A percentile compares a stretch with the other conserved stretches of the same genome.
Conservation (phyloP, 768 basidiomycete species). For the Termitomyces sp. region DNA sequence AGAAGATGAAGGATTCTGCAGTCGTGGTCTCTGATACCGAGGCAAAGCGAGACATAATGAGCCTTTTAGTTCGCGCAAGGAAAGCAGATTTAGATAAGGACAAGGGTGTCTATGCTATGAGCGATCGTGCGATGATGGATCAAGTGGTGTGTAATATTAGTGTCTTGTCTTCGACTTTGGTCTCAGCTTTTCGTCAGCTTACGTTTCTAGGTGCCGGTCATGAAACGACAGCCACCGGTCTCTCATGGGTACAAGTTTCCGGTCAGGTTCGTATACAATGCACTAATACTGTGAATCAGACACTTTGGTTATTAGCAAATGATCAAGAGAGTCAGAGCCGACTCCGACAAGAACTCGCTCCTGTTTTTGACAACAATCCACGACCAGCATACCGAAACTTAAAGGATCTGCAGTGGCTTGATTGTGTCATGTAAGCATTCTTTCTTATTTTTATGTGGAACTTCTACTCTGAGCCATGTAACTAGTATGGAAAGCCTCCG, state of each 20-base stretch:
- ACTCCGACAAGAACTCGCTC: constrained; percentile 50
- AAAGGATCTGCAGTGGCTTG: constrained; percentile 36
- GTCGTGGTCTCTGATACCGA: constrained; percentile 31
- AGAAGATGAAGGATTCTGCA: constrained; percentile 36
- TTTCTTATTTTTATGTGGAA: not conserved
- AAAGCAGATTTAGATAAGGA: constrained; percentile 34
- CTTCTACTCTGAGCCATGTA: not conserved
- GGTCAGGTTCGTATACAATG: not conserved
- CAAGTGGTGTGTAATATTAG: constrained; percentile 38
- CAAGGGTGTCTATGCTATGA: constrained; percentile 39
- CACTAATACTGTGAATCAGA: constrained; percentile 24
- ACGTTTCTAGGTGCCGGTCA: constrained; percentile 48
- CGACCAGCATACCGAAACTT: constrained; percentile 38
- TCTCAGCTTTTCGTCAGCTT: constrained; percentile 24
- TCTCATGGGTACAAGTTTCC: constrained; percentile 40
- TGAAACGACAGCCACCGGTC: constrained; percentile 44
- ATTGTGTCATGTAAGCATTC: constrained; percentile 36
- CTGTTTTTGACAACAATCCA: constrained; percentile 31
- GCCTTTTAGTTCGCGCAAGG: constrained; percentile 42
- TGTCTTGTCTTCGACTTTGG: not conserved
- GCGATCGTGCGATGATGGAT: constrained; percentile 47
- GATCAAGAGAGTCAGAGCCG: constrained; percentile 44
- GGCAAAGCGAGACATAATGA: constrained; percentile 51
- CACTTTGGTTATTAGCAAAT: constrained; percentile 52
- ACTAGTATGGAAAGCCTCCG: constrained; percentile 40